A percentile compares a stretch with the other conserved stretches of the same genome.
These are phyloP conservation scores for Rhynchospora pubera DNA, from an alignment of 176 grass and related monocot species.

Conservation along the genomic window DNA sequence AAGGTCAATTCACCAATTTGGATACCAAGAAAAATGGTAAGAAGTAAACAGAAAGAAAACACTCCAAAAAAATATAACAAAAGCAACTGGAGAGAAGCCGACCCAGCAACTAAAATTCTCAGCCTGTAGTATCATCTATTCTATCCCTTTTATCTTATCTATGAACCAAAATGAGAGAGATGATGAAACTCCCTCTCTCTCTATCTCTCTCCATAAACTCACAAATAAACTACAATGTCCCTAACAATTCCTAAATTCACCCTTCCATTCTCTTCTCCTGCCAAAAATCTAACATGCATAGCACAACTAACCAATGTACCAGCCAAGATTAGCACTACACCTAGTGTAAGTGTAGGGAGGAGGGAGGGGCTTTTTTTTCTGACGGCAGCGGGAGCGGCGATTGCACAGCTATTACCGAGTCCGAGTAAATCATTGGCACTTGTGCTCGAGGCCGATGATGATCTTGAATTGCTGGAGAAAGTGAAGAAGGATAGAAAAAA, in stretches of 20 bases:
- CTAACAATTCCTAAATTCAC: constrained; percentile 23
- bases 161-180: constrained; percentile 2
- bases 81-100: constrained; percentile 6
- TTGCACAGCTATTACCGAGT: not conserved
- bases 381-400: not conserved
- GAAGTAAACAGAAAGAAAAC: not conserved
- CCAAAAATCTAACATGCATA: not conserved
- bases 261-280: constrained; percentile 3
- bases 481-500: constrained; percentile 82
- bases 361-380: constrained; percentile 14
- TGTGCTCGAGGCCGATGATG: constrained; percentile 74
- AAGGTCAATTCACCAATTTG: not conserved
- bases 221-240: not conserved
- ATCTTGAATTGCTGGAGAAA: constrained; percentile 78
- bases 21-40: not conserved
- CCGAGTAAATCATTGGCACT: constrained; percentile 27
- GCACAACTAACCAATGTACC: not conserved
- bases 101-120: not conserved
- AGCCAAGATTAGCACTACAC: not conserved
- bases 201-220: not conserved
- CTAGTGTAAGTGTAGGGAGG: constrained; percentile 5
- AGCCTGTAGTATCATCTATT: not conserved
- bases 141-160: constrained; percentile 13
- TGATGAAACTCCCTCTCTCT: not conserved
- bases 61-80: not conserved